Conservation (phyloP, 2,329 filamentous ascomycete species). For the Plectosphaerella cucumerina region DNA sequence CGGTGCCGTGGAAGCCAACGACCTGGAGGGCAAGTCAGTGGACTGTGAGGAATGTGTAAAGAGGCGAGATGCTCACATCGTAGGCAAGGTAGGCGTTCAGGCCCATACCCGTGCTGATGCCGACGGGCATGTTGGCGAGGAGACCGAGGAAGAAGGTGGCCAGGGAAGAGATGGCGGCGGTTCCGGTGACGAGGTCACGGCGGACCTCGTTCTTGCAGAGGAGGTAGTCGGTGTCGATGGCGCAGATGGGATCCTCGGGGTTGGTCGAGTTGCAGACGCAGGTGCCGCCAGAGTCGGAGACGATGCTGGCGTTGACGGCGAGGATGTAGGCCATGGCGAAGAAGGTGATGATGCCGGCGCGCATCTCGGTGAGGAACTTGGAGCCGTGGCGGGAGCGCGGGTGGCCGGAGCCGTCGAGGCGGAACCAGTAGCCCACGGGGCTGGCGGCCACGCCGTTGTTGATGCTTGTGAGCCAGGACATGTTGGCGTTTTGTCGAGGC, state of each 20-base stretch:
- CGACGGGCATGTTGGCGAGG: conserved; percentile 65
- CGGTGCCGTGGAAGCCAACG: conserved; percentile 72
- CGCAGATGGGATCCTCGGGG: conserved; percentile 51
- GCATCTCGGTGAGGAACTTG: conserved; percentile 77
- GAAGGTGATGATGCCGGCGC: conserved; percentile 78
- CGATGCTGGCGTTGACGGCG: conserved; percentile 48
- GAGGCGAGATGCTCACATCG: conserved; percentile 32
- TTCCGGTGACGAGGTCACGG: conserved; percentile 78
- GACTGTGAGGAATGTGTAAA: conserved; percentile 1
- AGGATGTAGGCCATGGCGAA: conserved; percentile 59
- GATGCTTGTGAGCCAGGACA: conserved; percentile 45
- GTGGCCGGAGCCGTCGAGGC: conserved; percentile 77
- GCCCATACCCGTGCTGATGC: conserved; percentile 44
- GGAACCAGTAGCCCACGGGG: conserved; percentile 68
- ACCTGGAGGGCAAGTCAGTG: conserved; percentile 3
- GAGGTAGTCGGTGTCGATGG: conserved; percentile 51
- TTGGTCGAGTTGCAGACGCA: conserved; percentile 60
- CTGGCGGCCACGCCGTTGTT: conserved; percentile 60
- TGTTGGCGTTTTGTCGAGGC: conserved; percentile 14
- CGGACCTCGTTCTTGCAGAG: conserved; percentile 63
- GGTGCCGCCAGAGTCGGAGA: conserved; percentile 66
- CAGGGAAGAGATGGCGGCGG: conserved; percentile 75
- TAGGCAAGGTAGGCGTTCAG: conserved; percentile 87
- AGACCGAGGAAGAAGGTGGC: conserved; percentile 79
- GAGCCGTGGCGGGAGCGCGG: conserved; percentile 69